Percentiles rank a stretch among this genome's conserved stretches.
Evolutionary conservation across 345 rosid genomes (phyloP).

Genomic region (Erucastrum elatum): DNA sequence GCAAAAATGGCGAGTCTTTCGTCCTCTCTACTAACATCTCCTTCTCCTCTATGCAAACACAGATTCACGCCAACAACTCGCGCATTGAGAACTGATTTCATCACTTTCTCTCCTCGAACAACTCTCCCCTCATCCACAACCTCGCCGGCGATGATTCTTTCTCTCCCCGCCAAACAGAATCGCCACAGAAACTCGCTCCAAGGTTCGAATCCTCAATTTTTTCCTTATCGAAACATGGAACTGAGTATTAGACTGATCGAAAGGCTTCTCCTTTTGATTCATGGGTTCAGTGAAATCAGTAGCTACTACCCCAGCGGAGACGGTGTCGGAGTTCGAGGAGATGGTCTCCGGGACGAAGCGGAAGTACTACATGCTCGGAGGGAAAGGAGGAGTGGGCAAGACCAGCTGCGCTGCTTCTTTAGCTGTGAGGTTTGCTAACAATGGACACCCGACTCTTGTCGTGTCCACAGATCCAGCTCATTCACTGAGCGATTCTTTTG

Average conservation of each 20-base stretch:
- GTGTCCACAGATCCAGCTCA: constrained; percentile 99
- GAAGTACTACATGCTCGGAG: constrained; percentile 95
- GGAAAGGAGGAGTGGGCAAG: constrained; percentile 99
- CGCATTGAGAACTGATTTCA: constrained; percentile 29
- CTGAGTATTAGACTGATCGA: background rate
- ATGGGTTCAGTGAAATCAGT: constrained; percentile 71
- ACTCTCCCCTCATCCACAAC: constrained; percentile 13
- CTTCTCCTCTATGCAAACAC: constrained; percentile 38
- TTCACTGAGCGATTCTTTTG: constrained; percentile 94
- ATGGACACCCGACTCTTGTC: constrained; percentile 93
- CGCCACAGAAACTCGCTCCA: constrained; percentile 44
- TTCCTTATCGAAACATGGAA: too few species aligned
- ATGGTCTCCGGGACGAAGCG: constrained; percentile 79
- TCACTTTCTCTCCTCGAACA: constrained; percentile 46
- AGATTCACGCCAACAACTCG: constrained; percentile 28
- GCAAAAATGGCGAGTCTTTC: constrained; percentile 49
- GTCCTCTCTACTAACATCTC: constrained; percentile 41
- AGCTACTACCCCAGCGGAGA: constrained; percentile 74
- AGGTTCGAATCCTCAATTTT: constrained; percentile 48
- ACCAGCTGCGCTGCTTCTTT: constrained; percentile 98
- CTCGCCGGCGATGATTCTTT: constrained; percentile 30
- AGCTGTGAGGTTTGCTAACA: constrained; percentile 91
- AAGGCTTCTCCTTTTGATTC: constrained; percentile 13
- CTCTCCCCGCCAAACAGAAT: constrained; percentile 43
- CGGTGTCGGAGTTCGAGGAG: constrained; percentile 72